A percentile compares a stretch with the other conserved stretches of the same genome.
Evolutionary conservation across 306 rosid species (phyloP).

Genomic region (Cucurbita argyrosperma): DNA sequence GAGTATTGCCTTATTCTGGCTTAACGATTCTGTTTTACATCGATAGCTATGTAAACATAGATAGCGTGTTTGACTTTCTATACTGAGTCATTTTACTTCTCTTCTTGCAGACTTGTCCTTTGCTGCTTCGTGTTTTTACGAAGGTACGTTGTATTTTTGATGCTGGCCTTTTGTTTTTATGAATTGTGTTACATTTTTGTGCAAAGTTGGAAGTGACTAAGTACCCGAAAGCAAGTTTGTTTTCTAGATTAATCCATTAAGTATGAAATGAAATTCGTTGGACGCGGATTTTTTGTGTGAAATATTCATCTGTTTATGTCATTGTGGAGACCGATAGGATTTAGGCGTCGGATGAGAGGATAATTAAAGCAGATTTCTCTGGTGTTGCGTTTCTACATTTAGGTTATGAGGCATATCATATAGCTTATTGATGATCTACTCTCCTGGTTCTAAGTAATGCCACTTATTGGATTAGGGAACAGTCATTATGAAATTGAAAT

Average conservation of each 20-base stretch:
- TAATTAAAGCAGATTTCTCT: neutral
- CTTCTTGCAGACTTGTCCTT: slow-evolving; percentile 61
- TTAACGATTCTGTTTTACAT: neutral
- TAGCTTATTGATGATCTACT: neutral
- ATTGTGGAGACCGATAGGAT: too few relatives aligned
- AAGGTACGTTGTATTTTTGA: slow-evolving; percentile 28
- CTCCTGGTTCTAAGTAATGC: neutral
- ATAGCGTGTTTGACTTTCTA: neutral
- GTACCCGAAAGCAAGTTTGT: neutral
- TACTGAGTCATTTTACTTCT: neutral
- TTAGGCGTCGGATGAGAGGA: neutral
- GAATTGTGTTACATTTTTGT: neutral
- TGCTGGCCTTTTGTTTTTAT: neutral
- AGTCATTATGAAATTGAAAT: neutral
- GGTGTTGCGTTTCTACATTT: neutral
- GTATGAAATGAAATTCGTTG: neutral
- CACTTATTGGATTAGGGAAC: neutral
- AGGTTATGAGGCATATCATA: neutral
- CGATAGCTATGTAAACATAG: neutral
- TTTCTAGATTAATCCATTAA: neutral
- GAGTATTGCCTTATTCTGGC: neutral
- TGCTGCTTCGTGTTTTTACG: slow-evolving; percentile 80
- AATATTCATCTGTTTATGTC: neutral
- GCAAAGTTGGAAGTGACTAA: neutral
- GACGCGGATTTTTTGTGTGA: neutral